Conservation (phyloP, 192 early-diverging fungal species). For the Nowakowskiella sp. region DNA sequence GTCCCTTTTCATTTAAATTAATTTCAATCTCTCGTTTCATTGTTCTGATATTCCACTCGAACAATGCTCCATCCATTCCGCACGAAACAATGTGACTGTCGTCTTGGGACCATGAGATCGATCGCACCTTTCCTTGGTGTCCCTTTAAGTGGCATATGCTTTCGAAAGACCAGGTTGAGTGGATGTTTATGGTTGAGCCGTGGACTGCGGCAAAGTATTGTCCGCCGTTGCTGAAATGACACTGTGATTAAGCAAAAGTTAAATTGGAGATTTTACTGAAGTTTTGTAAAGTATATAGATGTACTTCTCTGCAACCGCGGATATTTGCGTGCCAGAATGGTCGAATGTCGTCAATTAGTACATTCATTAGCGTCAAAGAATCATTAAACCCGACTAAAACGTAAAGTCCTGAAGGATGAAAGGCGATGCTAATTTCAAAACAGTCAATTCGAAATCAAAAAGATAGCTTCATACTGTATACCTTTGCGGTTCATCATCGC, state of each 20-base stretch:
- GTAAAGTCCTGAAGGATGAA: conserved; percentile 52
- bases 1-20: background rate
- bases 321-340: conserved; percentile 44
- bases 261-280: too few relatives aligned
- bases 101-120: conserved; percentile 43
- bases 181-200: conserved; percentile 38
- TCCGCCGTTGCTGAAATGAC: conserved; percentile 48
- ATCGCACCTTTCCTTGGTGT: conserved; percentile 42
- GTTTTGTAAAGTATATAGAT: too few relatives aligned
- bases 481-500: conserved; percentile 39
- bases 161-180: conserved; percentile 49
- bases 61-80: conserved; percentile 41
- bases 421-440: conserved; percentile 34
- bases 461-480: conserved; percentile 1
- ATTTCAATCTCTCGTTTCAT: conserved; percentile 31
- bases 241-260: conserved; percentile 33
- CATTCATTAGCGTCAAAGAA: conserved; percentile 44
- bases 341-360: conserved; percentile 49
- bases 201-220: conserved; percentile 54
- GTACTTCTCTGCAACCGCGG: conserved; percentile 44
- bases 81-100: conserved; percentile 41
- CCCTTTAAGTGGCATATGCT: conserved; percentile 33
- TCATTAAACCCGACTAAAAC: conserved; percentile 47
- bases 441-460: background rate
- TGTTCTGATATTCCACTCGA: conserved; percentile 37